Percentiles rank a stretch among this genome's conserved stretches.
phyloP scores from a whole-genome alignment of 768 basidiomycete species.

The Boletus huronensis region DNA sequence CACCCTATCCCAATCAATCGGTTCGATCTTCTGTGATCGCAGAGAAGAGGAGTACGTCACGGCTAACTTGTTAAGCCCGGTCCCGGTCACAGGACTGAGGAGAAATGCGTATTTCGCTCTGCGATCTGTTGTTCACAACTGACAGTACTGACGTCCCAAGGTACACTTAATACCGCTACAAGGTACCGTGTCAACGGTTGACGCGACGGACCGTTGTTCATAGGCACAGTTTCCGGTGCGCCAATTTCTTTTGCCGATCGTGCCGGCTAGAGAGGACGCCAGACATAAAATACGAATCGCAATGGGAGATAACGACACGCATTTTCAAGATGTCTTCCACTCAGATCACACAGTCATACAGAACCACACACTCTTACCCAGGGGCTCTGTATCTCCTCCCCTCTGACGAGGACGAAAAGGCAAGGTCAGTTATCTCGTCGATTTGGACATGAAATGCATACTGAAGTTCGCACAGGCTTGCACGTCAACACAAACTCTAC shows the following conservation, averaged over 20 bases:
- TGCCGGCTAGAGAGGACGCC: neutral
- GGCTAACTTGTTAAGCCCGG: neutral
- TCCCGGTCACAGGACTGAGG: neutral
- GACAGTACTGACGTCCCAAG: neutral
- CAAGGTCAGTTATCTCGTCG: constrained; percentile 2
- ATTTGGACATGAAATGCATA: neutral
- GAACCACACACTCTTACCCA: constrained; percentile 13
- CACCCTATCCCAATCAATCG: neutral
- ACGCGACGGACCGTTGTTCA: neutral
- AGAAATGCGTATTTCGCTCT: neutral
- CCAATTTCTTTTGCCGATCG: no score
- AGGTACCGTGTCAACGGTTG: neutral
- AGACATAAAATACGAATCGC: neutral
- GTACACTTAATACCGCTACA: neutral
- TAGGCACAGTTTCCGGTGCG: neutral
- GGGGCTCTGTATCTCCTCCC: constrained; percentile 23
- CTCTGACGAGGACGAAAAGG: constrained; percentile 17
- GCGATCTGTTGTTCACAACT: neutral
- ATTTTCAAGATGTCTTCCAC: neutral
- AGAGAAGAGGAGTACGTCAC: neutral
- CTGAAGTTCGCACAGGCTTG: constrained; percentile 3
- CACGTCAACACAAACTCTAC: constrained; percentile 19
- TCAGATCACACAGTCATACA: constrained; percentile 1
- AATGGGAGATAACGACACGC: neutral
- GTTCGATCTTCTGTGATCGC: neutral